Evolutionary conservation across 2,329 filamentous ascomycete genomes (phyloP).

Genomic region (Paecilomyces sp.): DNA sequence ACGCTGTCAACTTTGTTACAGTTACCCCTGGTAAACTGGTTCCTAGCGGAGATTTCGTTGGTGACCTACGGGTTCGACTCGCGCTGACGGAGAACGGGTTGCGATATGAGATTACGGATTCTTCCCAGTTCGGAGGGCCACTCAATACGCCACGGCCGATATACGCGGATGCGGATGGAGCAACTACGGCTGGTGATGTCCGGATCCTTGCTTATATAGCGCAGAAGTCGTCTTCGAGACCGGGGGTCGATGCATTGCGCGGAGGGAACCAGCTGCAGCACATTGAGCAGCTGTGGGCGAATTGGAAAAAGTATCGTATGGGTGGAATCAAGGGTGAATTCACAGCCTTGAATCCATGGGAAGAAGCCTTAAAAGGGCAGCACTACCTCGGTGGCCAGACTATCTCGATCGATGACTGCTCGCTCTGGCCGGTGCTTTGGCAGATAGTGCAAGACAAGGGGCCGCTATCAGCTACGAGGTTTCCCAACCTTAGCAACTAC

Average conservation of each 20-base stretch:
- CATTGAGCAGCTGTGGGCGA: slow-evolving; percentile 21
- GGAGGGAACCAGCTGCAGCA: slow-evolving; percentile 19
- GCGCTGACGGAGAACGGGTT: slow-evolving; percentile 32
- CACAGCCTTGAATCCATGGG: slow-evolving; percentile 22
- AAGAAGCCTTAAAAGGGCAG: slow-evolving; percentile 20
- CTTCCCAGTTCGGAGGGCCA: not conserved
- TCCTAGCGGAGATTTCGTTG: slow-evolving; percentile 23
- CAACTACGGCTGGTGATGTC: slow-evolving; percentile 18
- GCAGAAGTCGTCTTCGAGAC: slow-evolving; percentile 12
- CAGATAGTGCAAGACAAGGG: slow-evolving; percentile 25
- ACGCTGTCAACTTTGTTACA: slow-evolving; percentile 55
- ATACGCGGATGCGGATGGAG: slow-evolving; percentile 23
- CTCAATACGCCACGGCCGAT: slow-evolving; percentile 9
- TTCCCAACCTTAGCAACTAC: slow-evolving; percentile 28
- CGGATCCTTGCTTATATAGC: slow-evolving; percentile 26
- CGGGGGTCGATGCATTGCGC: slow-evolving; percentile 18
- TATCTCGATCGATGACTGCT: slow-evolving; percentile 36
- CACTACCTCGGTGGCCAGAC: slow-evolving; percentile 28
- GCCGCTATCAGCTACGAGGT: slow-evolving; percentile 15
- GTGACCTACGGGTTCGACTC: slow-evolving; percentile 32
- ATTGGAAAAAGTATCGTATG: slow-evolving; percentile 20
- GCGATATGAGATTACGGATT: slow-evolving; percentile 20
- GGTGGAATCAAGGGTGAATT: slow-evolving; percentile 5
- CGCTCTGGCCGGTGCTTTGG: slow-evolving; percentile 36
- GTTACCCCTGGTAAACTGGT: slow-evolving; percentile 22